These are phyloP conservation scores for Chaetomidium leptoderma DNA, from an alignment of 495 filamentous ascomycete species.

Conservation along the genomic window DNA sequence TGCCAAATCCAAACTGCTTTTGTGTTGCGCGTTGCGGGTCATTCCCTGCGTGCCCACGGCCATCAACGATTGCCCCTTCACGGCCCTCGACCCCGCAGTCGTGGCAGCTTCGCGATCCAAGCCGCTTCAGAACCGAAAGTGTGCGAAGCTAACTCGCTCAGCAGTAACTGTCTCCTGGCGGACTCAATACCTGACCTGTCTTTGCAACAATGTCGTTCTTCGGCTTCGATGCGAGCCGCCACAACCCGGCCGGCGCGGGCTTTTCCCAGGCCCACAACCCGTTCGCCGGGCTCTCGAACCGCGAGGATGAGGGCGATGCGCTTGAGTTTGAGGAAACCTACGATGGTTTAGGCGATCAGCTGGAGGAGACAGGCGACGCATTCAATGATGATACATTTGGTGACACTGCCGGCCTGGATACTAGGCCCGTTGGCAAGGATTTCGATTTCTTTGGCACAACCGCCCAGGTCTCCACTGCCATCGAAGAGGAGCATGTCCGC, in stretches of 20 bases:
- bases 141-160: slow-evolving; percentile 1
- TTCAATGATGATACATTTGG: slow-evolving; percentile 99
- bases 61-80: neutral
- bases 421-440: slow-evolving; percentile 67
- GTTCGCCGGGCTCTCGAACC: slow-evolving; percentile 72
- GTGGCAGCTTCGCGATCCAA: too few relatives aligned
- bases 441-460: slow-evolving; percentile 97
- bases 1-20: neutral
- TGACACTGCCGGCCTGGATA: slow-evolving; percentile 32
- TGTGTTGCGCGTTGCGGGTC: neutral
- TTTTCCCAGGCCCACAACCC: slow-evolving; percentile 84
- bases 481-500: slow-evolving; percentile 84
- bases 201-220: slow-evolving; percentile 59
- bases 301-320: slow-evolving; percentile 72
- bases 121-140: too few relatives aligned
- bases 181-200: neutral
- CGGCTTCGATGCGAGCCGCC: slow-evolving; percentile 69
- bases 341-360: slow-evolving; percentile 86
- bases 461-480: slow-evolving; percentile 73
- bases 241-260: slow-evolving; percentile 56
- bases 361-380: slow-evolving; percentile 88
- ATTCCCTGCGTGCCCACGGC: neutral
- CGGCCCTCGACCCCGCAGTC: neutral
- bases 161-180: slow-evolving; percentile 19
- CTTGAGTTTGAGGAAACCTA: slow-evolving; percentile 98